Conservation (phyloP, 1,139 yeast genomes). For the Pneumocystis carinii region DNA sequence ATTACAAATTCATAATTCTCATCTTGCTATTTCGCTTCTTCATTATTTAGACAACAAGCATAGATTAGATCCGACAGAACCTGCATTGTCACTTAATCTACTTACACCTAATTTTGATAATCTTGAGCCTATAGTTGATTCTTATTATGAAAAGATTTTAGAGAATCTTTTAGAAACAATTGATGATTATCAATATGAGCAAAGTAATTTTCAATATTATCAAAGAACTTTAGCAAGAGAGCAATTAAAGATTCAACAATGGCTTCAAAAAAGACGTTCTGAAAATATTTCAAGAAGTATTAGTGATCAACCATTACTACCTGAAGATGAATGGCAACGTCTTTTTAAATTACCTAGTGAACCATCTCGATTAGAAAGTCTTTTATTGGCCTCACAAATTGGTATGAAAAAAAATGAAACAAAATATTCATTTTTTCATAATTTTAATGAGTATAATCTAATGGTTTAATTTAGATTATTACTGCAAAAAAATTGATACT, state of each 20-base stretch:
- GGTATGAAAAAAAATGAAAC: conserved; percentile 39
- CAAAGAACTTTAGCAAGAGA: conserved; percentile 68
- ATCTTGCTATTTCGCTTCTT: conserved; percentile 32
- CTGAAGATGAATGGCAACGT: conserved; percentile 50
- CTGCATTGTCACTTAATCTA: conserved; percentile 12
- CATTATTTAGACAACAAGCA: conserved; percentile 15
- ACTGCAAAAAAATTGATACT: conserved; percentile 19
- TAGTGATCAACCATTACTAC: conserved; percentile 40
- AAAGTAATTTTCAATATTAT: conserved; percentile 67
- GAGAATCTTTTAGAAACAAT: conserved; percentile 61
- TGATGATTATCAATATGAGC: conserved; percentile 68
- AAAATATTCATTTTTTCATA: neutral
- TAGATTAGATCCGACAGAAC: conserved; percentile 11
- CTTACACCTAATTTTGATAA: conserved; percentile 22
- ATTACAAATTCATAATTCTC: conserved; percentile 46
- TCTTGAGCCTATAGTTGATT: conserved; percentile 30
- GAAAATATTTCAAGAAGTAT: conserved; percentile 48
- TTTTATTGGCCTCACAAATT: conserved; percentile 55
- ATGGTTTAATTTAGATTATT: conserved; percentile 10
- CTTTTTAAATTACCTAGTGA: conserved; percentile 56
- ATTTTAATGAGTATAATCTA: neutral
- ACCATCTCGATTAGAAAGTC: conserved; percentile 62
- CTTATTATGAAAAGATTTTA: conserved; percentile 33
- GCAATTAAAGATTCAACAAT: conserved; percentile 51
- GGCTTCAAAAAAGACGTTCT: conserved; percentile 49